Percentiles rank a stretch among this genome's conserved stretches.
Conservation (phyloP, 768 basidiomycete species). For the Mycena rebaudengoi region DNA sequence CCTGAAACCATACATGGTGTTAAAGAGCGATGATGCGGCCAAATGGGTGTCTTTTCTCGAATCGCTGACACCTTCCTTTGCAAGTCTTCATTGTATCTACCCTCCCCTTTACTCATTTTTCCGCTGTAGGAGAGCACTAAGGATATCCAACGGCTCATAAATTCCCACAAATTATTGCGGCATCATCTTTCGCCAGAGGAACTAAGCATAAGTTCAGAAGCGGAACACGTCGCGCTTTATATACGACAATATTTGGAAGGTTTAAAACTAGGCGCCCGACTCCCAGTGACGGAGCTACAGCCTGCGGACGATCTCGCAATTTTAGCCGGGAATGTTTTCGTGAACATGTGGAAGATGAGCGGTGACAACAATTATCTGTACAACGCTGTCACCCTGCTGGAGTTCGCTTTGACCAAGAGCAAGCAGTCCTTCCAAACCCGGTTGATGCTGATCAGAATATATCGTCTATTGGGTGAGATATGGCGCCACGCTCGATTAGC, state of each 20-base stretch:
- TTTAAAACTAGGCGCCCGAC: slow-evolving; percentile 68
- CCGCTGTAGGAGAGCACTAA: slow-evolving; percentile 52
- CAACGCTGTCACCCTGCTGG: slow-evolving; percentile 71
- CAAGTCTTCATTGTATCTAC: slow-evolving; percentile 38
- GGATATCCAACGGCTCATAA: slow-evolving; percentile 76
- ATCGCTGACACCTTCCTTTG: slow-evolving; percentile 55
- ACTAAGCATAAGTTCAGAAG: slow-evolving; percentile 66
- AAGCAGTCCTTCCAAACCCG: slow-evolving; percentile 83
- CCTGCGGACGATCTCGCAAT: slow-evolving; percentile 87
- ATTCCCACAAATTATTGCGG: slow-evolving; percentile 78
- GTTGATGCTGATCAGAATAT: slow-evolving; percentile 80
- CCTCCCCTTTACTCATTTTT: not conserved
- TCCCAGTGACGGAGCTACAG: slow-evolving; percentile 83
- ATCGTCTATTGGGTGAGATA: slow-evolving; percentile 77
- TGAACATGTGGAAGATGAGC: slow-evolving; percentile 69
- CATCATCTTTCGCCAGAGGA: slow-evolving; percentile 59
- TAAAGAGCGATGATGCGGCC: slow-evolving; percentile 55
- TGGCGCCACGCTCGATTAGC: not conserved
- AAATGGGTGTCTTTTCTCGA: slow-evolving; percentile 66
- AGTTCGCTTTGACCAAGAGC: slow-evolving; percentile 76
- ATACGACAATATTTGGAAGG: slow-evolving; percentile 70
- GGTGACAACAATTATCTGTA: slow-evolving; percentile 66
- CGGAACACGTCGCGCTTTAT: slow-evolving; percentile 58
- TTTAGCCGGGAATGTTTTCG: slow-evolving; percentile 72
- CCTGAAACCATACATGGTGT: slow-evolving; percentile 68